Base-by-base conservation (phyloP, 495 filamentous ascomycete genomes). In the Aspergillus indologenus region DNA sequence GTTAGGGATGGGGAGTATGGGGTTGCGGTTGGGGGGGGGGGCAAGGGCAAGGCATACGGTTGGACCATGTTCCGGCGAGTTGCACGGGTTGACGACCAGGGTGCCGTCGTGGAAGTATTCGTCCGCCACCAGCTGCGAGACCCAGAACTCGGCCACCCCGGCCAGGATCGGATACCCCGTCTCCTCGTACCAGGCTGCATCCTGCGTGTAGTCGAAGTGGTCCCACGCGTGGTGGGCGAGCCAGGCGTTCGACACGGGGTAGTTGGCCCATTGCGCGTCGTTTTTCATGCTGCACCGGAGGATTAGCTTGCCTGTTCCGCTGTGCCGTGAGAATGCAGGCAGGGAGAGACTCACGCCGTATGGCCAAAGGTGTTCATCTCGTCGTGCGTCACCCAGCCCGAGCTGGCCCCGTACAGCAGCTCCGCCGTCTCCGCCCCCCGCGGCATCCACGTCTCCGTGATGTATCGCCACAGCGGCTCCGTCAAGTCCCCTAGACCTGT, bases 171-270 rank as follows among this genome's bases (percentile, higher is more conserved):
- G 77, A 53, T 79, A 82, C 9, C 78, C 80, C 40, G 70, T 62
- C 2, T 46, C 43, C 3, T 54, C 54, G 45, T 75, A 73, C 78
- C 75, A 82, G n/a, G 65, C 54, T 12, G 53, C 34, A 49, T 83
- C 69, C n/a, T 63, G 68, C 21, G 71, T 69, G 61, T 81, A 82
- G 31, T 78, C 74, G 29, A 69, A 79, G 55, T 75, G 71, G 58
- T 81, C 78, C 67, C 67, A 80, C 11, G 81, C 74, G 47, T 79
- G 77, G 31, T 80, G 75, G 72, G 77, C 70, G 77, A 83, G 75
- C 80, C 80, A 83, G 9, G 75, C 73, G 5, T 69, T 73, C 8
- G 71, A 60, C 0, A 69, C 71, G 23, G 78, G 75, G 49, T 77
- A 78, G 34, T 73, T 65, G 14, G 75, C 72, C 72, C 76, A 81